Base-by-base conservation (phyloP, 2,329 filamentous ascomycete genomes). In the Talaromyces sp. region DNA sequence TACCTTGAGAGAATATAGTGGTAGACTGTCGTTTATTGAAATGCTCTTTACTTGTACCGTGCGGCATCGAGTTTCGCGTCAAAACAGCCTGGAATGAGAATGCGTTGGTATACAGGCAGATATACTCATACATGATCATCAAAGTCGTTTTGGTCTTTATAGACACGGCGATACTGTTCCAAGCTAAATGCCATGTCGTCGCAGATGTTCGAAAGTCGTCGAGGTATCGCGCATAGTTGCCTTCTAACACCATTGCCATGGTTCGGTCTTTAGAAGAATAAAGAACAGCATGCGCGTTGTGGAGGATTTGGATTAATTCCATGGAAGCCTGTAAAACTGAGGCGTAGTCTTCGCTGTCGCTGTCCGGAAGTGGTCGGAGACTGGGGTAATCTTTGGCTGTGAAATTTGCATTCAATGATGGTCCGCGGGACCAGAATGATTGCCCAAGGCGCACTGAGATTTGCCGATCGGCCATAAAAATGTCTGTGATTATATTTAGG, bases 361-460 rank as follows among this genome's bases (percentile, higher is more conserved):
- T 33, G 4, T 7, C 37, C 19, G 14, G 8, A 43, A 13, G 6
- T 11, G 19, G 56, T 16, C 5, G 33, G 3, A 70, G 64, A 45
- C 59, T 64, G 3, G 69, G 68, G 47, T 69, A 68, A 39, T 69
- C 68, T 22, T 67, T 45, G 27, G 65, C 68, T 3, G 68, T 70
- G 35, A 71, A 68, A 10, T 48, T 47, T 3, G 60, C 37, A n/a
- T 69, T 60, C 3, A 71, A 64, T 1, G 69, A 68, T 7, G 69
- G 69, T 8, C 69, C 69, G 11, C 69, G 69, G 9, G 68, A 71
- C 69, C 69, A 71, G 61, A 71, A 71, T 33, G 69, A 69, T 63
- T 71, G 69, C 3, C 69, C 69, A 22, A 71, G 63, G 31, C 69
- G 69, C n/a, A 71, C 68, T 16, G 69, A 71, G 37, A 71, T 70